Percentiles rank a stretch among this genome's conserved stretches.
Evolutionary conservation across 352 stramenopile genomes (phyloP).

Genomic region (Globisporangium heterothallicum): DNA sequence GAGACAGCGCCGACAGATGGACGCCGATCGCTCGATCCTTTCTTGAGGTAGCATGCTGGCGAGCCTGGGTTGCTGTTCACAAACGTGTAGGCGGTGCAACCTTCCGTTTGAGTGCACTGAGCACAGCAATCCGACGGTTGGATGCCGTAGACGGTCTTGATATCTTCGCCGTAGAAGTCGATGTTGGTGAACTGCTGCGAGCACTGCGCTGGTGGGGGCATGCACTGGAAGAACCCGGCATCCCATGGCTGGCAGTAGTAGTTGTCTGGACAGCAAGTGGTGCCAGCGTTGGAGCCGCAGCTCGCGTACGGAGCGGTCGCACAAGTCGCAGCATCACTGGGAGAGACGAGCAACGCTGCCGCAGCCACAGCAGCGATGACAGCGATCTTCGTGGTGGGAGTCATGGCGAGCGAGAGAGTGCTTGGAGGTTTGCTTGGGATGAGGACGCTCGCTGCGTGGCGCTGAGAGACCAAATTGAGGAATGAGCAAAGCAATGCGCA

Average conservation of each 20-base stretch:
- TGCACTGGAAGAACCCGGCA: slow-evolving; percentile 2
- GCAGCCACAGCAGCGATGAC: background rate
- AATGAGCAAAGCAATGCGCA: too few relatives aligned
- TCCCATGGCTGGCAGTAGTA: slow-evolving; percentile 9
- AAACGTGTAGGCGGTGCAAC: slow-evolving; percentile 36
- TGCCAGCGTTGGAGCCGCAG: slow-evolving; percentile 8
- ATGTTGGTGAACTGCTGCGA: slow-evolving; percentile 25
- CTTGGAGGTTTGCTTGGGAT: background rate
- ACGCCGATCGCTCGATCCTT: slow-evolving; percentile 1
- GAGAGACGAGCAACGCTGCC: background rate
- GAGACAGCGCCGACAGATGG: slow-evolving; percentile 25
- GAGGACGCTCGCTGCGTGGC: too few relatives aligned
- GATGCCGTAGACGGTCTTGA: slow-evolving; percentile 24
- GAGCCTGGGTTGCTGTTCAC: slow-evolving; percentile 26
- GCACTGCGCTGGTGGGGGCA: background rate
- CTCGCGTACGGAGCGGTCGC: slow-evolving; percentile 5
- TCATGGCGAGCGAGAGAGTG: too few relatives aligned
- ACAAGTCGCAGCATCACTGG: background rate
- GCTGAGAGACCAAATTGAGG: slow-evolving; percentile 1
- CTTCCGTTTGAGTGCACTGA: slow-evolving; percentile 16
- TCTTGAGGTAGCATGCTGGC: slow-evolving; percentile 37
- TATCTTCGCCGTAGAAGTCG: slow-evolving; percentile 30
- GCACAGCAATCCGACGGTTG: slow-evolving; percentile 25
- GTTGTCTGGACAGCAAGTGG: background rate
- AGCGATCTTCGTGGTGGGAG: background rate